These are phyloP conservation scores for Boeremia lycopersici DNA, from an alignment of 2,329 filamentous ascomycete genomes.

Conservation along the genomic window DNA sequence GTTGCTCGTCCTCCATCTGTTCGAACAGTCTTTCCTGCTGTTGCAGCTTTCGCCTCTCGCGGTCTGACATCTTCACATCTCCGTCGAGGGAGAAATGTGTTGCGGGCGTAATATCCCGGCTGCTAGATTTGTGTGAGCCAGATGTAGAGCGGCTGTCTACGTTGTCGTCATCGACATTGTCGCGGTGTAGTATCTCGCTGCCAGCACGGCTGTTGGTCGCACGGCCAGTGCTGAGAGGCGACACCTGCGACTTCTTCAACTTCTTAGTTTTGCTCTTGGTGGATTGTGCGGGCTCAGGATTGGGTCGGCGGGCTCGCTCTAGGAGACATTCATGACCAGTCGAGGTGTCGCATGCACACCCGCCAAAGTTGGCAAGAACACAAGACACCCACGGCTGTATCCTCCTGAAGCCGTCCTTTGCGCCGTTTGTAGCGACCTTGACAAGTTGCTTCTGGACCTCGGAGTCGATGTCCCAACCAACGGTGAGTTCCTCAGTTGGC, in stretches of 20 bases:
- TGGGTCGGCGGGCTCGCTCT: conserved; percentile 44
- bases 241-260: conserved; percentile 57
- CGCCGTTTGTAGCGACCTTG: conserved; percentile 68
- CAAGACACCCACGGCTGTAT: conserved; percentile 70
- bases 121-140: conserved; percentile 62
- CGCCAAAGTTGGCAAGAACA: conserved; percentile 78
- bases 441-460: conserved; percentile 61
- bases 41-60: conserved; percentile 67
- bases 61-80: conserved; percentile 62
- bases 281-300: conserved; percentile 29
- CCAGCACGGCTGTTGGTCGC: conserved; percentile 64
- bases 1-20: conserved; percentile 64
- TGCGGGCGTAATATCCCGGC: conserved; percentile 67
- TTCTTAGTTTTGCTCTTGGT: conserved; percentile 55
- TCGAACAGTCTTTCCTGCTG: conserved; percentile 68
- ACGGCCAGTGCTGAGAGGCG: conserved; percentile 60
- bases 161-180: conserved; percentile 61
- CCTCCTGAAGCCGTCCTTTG: conserved; percentile 63
- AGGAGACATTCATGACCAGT: conserved; percentile 45
- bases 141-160: conserved; percentile 63
- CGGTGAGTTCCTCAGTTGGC: conserved; percentile 70
- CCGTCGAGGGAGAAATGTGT: conserved; percentile 56
- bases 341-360: conserved; percentile 71
- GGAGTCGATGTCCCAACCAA: conserved; percentile 62
- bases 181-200: conserved; percentile 60